A percentile compares a stretch with the other conserved stretches of the same genome.
Evolutionary conservation across 1,284 basidiomycete genomes (phyloP).

Genomic region (Ganoderma lingzhi): DNA sequence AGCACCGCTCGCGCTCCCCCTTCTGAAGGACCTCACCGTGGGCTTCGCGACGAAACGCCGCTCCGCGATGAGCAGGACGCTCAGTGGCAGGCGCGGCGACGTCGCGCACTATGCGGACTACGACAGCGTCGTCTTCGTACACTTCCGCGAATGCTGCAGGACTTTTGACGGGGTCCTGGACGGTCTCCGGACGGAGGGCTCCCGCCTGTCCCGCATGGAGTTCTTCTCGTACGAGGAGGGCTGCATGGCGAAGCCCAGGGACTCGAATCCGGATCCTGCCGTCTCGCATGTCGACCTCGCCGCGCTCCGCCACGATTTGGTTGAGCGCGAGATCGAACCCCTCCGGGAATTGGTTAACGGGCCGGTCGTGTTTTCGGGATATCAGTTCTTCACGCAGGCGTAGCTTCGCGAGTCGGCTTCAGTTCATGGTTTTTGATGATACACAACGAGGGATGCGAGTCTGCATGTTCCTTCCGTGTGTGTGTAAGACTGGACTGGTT

Average conservation of each 20-base stretch:
- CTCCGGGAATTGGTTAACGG: neutral
- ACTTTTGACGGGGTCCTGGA: neutral
- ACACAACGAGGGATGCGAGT: no score
- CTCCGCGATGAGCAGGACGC: neutral
- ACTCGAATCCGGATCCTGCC: neutral
- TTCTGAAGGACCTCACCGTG: neutral
- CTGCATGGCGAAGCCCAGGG: neutral
- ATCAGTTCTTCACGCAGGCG: neutral
- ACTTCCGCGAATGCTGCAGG: neutral
- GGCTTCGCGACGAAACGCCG: neutral
- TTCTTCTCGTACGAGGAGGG: neutral
- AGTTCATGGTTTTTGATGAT: neutral
- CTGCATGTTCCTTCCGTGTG: no score
- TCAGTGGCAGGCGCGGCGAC: neutral
- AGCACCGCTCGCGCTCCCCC: no score
- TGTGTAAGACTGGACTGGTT: no score
- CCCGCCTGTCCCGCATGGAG: neutral
- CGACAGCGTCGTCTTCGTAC: no score
- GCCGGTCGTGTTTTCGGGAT: conserved; percentile 1
- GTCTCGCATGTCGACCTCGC: neutral
- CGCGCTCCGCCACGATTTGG: neutral
- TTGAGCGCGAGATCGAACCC: neutral
- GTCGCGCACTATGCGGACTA: no score
- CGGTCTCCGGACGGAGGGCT: neutral
- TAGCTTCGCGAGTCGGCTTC: neutral